Evolutionary conservation across 345 rosid genomes (phyloP), one percentile per base, ranked within the genome.

Genomic region (Iberis pinnata): DNA sequence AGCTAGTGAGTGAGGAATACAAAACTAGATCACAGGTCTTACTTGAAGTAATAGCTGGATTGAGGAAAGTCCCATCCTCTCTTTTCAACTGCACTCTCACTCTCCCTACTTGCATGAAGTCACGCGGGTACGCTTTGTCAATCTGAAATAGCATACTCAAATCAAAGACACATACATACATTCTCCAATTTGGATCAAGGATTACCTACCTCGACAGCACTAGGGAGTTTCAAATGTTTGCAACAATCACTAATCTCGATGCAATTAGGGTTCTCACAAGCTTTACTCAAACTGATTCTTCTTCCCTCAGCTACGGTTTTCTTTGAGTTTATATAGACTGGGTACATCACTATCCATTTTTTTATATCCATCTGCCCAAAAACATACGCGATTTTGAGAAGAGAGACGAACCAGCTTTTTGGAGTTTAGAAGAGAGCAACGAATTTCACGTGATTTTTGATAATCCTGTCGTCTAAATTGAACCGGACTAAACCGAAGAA

Each of bases 41-140:
- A 88, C 95, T 78, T 22, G 95, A 79, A 63, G 88, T 52, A 58
- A 92, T 75, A 24, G 95, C 82, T 2, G 88, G 93, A 75, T 88
- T 92, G 52, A 24, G 56, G 5, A 80, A 75, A 59, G 82, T 77
- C 35, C 96, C 98, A 56, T 92, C 97, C 67, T 83, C 97, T 65
- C 67, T 79, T 72, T 74, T 92, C 68, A 92, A 74, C 46, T 69
- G 63, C 4, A 85, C 92, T 56, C 96, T 83, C 35, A 88, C 95
- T 70, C 96, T 82, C 58, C 96, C 96, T 63, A 75, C 53, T 83
- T 92, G 98, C 95, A 88, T 81, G 71, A 77, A 88, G 75, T 92
- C 93, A 0, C 96, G 84, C 3, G 96, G 96, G 51, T 88, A 92
- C 17, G 89, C 95, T 76, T 92, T 88, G 56, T 88, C 93, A 67